Base-by-base conservation (phyloP, 2,329 filamentous ascomycete genomes). In the Ambrosiella xylebori region DNA sequence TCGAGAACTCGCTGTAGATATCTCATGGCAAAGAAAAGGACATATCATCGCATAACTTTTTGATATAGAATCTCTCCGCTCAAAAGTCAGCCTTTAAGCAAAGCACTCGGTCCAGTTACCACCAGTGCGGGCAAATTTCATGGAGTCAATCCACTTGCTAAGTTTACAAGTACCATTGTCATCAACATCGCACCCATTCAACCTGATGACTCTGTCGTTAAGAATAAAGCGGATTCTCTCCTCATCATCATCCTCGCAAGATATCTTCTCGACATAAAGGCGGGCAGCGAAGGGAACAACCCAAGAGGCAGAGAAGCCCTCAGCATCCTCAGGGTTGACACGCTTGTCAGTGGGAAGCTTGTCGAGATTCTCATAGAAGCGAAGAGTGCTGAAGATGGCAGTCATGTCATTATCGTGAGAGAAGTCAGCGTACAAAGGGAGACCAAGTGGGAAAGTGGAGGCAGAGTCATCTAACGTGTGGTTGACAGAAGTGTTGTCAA, bases 371-470 rank as follows among this genome's bases (percentile, higher is more conserved):
- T 89, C 86, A 70, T 88, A 95, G 35, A 95, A 71, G 0, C 88
- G 86, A 62, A 96, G 66, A 0, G 88, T 88, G 4, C 81, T 81
- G 66, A 86, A 86, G 6, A 94, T 80, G 7, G 78, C 77, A 37
- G 79, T 80, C 81, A 96, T 88, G 66, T 85, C 82, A 68, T 94
- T 95, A 70, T 96, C 90, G 69, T 96, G 90, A 62, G 83, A 87
- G 66, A 96, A 95, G 69, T 96, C 90, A 0, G 88, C 89, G 65
- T 94, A 96, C 1, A 95, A 71, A 9, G 71, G 71, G 49, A 73
- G 70, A 61, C 77, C 75, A 0, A 95, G 71, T 0, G 90, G 89
- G 65, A 95, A 96, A 0, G 86, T 90, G 6, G 69, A 66, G 0
- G 77, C 71, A 59, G 81, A 74, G 4, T 71, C 71, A 67, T 94